Base-by-base conservation (phyloP, 202 grass and related monocot species). In the Bolboschoenoplectus hybrid region DNA sequence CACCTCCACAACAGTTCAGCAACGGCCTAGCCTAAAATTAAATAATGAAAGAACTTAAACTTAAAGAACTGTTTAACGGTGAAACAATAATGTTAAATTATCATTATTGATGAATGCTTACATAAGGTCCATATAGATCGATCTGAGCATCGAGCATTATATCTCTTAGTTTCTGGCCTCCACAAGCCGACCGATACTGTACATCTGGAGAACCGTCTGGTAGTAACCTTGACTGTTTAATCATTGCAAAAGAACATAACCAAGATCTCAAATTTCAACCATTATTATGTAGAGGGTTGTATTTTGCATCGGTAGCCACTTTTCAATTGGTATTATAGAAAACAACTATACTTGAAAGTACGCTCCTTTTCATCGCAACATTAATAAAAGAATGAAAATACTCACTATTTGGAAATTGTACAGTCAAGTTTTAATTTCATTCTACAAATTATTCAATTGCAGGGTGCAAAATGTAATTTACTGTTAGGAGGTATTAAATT, bases 101-200 rank as follows among this genome's bases (percentile, higher is more conserved):
- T 47, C 14, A 46, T 45, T 39, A 16, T 44, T 8, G 5, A 46
- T 63, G 60, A 51, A 80, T 36, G 81, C 90, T 89, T 55, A 97
- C 94, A 83, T 98, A 94, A 51, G 96, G 96, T 35, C 96, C 93
- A 84, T 95, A 95, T 68, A 98, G 90, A 89, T 98, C 93, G 85
- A 98, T 94, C 83, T 90, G 67, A 4, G 45, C 57, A 6, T 95
- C 64, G 49, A 98, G 84, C 93, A 98, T 98, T 87, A 98, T 91
- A 82, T 95, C 93, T 85, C 96, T 87, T 77, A 98, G 90, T 86
- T 92, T 98, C 90, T 94, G 89, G 49, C 93, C 93, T 64, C 96
- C 93, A 85, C 89, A 36, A 68, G 93, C 91, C 73, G 91, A 87
- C 82, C 96, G 76, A 81, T 94, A 98, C 52, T 92, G 93, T 52